Percentiles rank a stretch among this genome's conserved stretches.
Conservation (phyloP, 1,284 basidiomycete species). For the Rhizopogon hawkerae region DNA sequence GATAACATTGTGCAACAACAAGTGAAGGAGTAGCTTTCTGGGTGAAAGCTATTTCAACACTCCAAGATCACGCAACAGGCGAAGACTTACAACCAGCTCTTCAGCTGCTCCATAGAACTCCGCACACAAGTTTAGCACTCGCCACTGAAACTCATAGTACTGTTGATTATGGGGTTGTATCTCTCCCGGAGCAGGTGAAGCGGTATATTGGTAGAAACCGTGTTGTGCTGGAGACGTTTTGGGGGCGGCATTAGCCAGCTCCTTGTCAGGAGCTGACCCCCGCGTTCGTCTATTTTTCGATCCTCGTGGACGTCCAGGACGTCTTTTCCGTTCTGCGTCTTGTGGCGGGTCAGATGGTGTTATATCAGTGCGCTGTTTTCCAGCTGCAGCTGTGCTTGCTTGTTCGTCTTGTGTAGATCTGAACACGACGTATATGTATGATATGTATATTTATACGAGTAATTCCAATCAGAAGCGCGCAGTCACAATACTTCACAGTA, state of each 20-base stretch:
- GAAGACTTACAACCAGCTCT: constrained; percentile 61
- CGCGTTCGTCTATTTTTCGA: constrained; percentile 59
- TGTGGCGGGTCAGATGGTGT: constrained; percentile 14
- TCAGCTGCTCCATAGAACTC: constrained; percentile 79
- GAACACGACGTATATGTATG: constrained; percentile 3
- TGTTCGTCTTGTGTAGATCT: constrained; percentile 19
- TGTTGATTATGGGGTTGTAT: constrained; percentile 61
- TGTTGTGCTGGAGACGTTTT: constrained; percentile 13
- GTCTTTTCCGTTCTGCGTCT: constrained; percentile 43
- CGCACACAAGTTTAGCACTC: constrained; percentile 67
- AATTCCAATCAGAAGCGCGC: background rate
- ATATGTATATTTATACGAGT: constrained; percentile 1
- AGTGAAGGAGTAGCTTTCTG: constrained; percentile 66
- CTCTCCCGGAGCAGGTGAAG: constrained; percentile 30
- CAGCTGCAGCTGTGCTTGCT: constrained; percentile 11
- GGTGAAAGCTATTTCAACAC: constrained; percentile 11
- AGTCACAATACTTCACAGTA: constrained; percentile 3
- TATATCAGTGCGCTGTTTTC: constrained; percentile 17
- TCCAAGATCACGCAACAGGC: constrained; percentile 10
- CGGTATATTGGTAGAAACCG: constrained; percentile 24
- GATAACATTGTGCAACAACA: constrained; percentile 72
- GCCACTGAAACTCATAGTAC: constrained; percentile 80
- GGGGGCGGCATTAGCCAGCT: constrained; percentile 18
- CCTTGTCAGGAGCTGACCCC: constrained; percentile 26
- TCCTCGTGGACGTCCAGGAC: constrained; percentile 65